Base-by-base conservation (phyloP, 306 rosid species). In the Cicer arietinum region DNA sequence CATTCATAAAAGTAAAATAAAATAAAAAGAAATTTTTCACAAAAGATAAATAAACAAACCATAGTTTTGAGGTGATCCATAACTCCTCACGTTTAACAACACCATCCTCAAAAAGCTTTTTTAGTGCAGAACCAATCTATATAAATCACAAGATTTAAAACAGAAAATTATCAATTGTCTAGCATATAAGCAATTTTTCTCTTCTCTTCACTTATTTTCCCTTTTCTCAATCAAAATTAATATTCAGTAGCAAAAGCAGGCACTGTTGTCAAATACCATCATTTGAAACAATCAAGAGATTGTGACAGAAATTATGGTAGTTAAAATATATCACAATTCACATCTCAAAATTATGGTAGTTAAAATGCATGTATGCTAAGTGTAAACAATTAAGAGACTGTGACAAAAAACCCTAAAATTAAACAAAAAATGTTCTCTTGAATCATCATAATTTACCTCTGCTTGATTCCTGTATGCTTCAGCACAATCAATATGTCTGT, bases 11-110 rank as follows among this genome's bases (percentile, higher is more conserved):
- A 77, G 6, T 1, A 10, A 1, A 77, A 7, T 1, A 10, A 1
- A 30, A 64, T 7, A 12, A 6, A 51, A 44, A 4, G 5, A 30
- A 30, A 22, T 0, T 30, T 50, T 20, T 30, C 58, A 64, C 6
- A 16, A 50, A 46, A 53, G 58, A 63, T 65, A 40, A 65, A 43
- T 6, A 2, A 82, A 90, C 94, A 39, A 76, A 92, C 97, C 93
- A 86, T 65, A 92, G 93, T 82, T 92, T 92, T 18, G 96, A 89
- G 69, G 96, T 92, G 77, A 92, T 90, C 91, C 92, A 92, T 44
- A 85, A 44, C 6, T 88, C 93, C 77, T 83, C 89, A 37, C 92
- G 91, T 77, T 88, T 89, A 69, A 92, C 93, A 7, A 85, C 83
- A 20, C 89, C 96, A 51, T 83, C 90, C 40, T 77, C 83, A 76